These are phyloP conservation scores for Collybiopsis confluens DNA, from an alignment of 768 basidiomycete species.

Conservation along the genomic window DNA sequence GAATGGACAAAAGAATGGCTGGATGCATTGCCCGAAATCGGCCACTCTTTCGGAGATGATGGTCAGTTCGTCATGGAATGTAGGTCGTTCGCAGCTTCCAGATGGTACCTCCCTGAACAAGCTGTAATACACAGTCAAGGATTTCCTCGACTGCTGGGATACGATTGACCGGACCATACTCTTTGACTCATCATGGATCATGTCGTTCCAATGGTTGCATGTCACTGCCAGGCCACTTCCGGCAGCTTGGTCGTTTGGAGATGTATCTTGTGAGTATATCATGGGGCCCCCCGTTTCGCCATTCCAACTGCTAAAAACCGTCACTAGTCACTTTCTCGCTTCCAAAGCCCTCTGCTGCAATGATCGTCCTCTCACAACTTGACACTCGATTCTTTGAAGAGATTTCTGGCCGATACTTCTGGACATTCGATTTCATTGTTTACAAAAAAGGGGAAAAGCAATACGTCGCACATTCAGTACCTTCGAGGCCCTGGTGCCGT, in stretches of 20 bases:
- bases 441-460: conserved; percentile 38
- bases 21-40: conserved; percentile 32
- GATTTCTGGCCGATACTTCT: conserved; percentile 29
- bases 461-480: conserved; percentile 26
- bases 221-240: conserved; percentile 38
- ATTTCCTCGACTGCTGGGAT: conserved; percentile 41
- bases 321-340: conserved; percentile 40
- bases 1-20: conserved; percentile 56
- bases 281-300: not conserved
- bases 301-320: not conserved
- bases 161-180: conserved; percentile 40
- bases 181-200: conserved; percentile 45
- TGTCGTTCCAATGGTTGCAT: conserved; percentile 46
- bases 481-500: conserved; percentile 25
- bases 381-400: conserved; percentile 42
- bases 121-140: conserved; percentile 31
- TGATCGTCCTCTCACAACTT: conserved; percentile 44
- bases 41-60: conserved; percentile 46
- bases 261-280: conserved; percentile 34
- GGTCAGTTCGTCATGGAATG: conserved; percentile 58
- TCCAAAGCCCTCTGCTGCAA: conserved; percentile 28
- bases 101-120: no score
- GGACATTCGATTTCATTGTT: conserved; percentile 45
- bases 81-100: conserved; percentile 17
- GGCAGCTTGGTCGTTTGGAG: conserved; percentile 49